phyloP scores from a whole-genome alignment of 371 early-diverging fungal species.

The Funneliformis caledonium region DNA sequence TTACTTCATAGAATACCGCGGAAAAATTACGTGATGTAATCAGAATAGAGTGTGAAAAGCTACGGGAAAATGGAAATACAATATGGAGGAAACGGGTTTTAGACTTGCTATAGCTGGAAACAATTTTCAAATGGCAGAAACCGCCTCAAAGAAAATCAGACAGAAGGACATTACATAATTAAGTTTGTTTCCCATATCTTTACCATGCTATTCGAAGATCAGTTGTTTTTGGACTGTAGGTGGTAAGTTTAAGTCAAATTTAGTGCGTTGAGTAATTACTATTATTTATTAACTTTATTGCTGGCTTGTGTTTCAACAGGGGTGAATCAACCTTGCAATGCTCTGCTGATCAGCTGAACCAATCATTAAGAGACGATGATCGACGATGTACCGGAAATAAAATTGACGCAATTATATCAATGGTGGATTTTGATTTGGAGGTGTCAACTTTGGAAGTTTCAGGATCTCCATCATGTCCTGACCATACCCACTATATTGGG shows the following conservation, averaged over 20 bases:
- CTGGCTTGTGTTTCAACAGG: slow-evolving; percentile 6
- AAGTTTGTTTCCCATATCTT: slow-evolving; percentile 11
- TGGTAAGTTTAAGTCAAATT: slow-evolving; percentile 30
- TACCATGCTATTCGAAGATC: slow-evolving; percentile 31
- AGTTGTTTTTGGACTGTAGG: neutral
- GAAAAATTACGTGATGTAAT: slow-evolving; percentile 33
- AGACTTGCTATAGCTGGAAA: slow-evolving; percentile 17
- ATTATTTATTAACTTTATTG: slow-evolving; percentile 4
- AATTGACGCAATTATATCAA: slow-evolving; percentile 26
- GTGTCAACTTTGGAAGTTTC: slow-evolving; percentile 32
- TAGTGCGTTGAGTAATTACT: neutral
- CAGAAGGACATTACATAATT: slow-evolving; percentile 8
- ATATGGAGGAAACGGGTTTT: slow-evolving; percentile 29
- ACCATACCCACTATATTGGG: slow-evolving; percentile 30
- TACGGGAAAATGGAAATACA: slow-evolving; percentile 11
- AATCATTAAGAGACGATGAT: slow-evolving; percentile 22
- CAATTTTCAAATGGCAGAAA: slow-evolving; percentile 12
- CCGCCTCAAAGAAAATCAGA: slow-evolving; percentile 18
- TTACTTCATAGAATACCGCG: slow-evolving; percentile 25
- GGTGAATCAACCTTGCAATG: slow-evolving; percentile 15
- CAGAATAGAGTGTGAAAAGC: slow-evolving; percentile 4
- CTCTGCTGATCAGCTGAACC: neutral
- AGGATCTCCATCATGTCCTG: slow-evolving; percentile 12
- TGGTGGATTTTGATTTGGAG: slow-evolving; percentile 23
- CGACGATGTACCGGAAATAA: slow-evolving; percentile 5